These are phyloP conservation scores for Suhomyces bribrorum DNA, from an alignment of 1,139 yeast genomes.

Conservation along the genomic window DNA sequence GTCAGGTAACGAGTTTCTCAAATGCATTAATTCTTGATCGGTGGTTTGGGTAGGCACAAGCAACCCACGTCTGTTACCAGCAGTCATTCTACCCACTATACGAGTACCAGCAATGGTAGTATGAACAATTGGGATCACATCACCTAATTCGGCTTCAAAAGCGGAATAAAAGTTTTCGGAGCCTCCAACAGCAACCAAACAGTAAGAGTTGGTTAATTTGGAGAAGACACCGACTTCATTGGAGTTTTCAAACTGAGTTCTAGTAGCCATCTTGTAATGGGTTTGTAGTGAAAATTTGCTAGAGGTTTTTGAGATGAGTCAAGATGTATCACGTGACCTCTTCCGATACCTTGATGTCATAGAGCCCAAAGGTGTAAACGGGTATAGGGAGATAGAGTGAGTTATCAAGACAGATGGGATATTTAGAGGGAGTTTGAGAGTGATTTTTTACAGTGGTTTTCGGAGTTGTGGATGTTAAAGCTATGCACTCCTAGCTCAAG, in stretches of 20 bases:
- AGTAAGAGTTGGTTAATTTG: conserved; percentile 93
- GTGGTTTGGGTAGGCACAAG: conserved; percentile 97
- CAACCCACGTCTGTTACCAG: conserved; percentile 97
- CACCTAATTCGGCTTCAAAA: conserved; percentile 96
- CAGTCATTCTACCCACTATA: conserved; percentile 97
- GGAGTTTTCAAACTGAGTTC: conserved; percentile 87
- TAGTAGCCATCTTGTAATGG: conserved; percentile 40
- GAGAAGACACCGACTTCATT: conserved; percentile 98
- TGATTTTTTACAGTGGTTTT: no score
- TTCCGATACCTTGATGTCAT: background rate
- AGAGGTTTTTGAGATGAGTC: conserved; percentile 12
- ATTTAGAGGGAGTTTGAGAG: no score
- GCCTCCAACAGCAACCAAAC: conserved; percentile 96
- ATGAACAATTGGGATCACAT: conserved; percentile 92
- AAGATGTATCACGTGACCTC: conserved; percentile 5
- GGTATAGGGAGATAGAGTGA: no score
- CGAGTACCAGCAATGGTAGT: conserved; percentile 98
- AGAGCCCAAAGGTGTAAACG: background rate
- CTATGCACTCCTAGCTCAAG: no score
- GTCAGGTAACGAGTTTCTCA: conserved; percentile 97
- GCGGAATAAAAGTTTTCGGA: conserved; percentile 97
- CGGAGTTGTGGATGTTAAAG: no score
- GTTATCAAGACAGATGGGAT: no score
- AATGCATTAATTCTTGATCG: conserved; percentile 98
- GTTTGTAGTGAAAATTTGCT: conserved; percentile 8